Percentiles rank a stretch among this genome's conserved stretches.
Conservation (phyloP, 2,329 filamentous ascomycete genomes). For the Colletotrichum filicis region DNA sequence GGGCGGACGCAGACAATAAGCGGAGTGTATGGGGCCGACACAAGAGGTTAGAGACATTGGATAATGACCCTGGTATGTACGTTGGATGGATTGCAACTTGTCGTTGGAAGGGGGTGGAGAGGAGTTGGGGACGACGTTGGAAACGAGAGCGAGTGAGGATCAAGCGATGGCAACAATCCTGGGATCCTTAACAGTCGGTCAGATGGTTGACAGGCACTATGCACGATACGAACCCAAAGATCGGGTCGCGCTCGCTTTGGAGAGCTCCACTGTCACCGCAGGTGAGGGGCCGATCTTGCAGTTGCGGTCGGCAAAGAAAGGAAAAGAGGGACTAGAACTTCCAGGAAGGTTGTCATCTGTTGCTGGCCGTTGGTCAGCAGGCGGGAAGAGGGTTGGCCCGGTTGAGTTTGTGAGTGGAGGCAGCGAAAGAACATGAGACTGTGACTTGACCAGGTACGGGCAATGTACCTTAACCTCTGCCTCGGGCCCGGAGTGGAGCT, state of each 20-base stretch:
- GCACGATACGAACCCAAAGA: conserved; percentile 22
- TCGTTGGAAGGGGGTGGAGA: background rate
- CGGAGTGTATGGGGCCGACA: background rate
- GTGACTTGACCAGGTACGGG: background rate
- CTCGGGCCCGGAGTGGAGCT: background rate
- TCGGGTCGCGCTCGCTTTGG: conserved; percentile 7
- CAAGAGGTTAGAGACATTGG: background rate
- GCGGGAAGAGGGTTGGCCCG: background rate
- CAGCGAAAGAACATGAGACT: background rate
- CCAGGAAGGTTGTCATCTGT: background rate
- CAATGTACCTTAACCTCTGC: background rate
- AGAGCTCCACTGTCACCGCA: conserved; percentile 1
- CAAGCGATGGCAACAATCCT: background rate
- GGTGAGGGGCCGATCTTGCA: conserved; percentile 7
- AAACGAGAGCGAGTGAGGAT: conserved; percentile 1
- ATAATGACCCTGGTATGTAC: background rate
- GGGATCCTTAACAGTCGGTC: conserved; percentile 15
- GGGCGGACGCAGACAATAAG: background rate
- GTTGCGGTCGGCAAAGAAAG: background rate
- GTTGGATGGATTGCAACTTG: background rate
- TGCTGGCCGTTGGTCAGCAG: background rate
- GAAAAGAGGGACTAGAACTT: background rate
- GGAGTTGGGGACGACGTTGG: background rate
- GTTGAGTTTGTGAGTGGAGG: background rate
- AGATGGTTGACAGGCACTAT: conserved; percentile 1